These are phyloP conservation scores for Calonectria fujianensis DNA, from an alignment of 2,329 filamentous ascomycete genomes.

Conservation along the genomic window DNA sequence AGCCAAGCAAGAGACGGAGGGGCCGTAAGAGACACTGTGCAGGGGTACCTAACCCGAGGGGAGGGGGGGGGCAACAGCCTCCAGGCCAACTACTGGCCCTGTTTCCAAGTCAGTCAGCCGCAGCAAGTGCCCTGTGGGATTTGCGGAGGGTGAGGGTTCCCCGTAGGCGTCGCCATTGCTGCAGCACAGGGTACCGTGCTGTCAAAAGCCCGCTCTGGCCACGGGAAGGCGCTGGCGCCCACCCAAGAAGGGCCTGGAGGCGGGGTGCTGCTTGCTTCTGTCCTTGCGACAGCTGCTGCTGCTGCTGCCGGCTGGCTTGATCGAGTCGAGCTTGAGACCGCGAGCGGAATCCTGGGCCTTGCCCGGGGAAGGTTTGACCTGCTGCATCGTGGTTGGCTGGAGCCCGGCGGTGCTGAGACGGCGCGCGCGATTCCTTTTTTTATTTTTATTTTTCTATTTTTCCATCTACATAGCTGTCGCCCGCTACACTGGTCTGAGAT, in stretches of 20 bases:
- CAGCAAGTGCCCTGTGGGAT: slow-evolving; percentile 12
- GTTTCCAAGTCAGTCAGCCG: slow-evolving; percentile 27
- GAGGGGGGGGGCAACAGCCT: slow-evolving; percentile 11
- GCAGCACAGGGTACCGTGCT: slow-evolving; percentile 21
- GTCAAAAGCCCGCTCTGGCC: slow-evolving; percentile 22
- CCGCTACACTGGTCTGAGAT: slow-evolving; percentile 9
- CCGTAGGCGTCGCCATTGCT: slow-evolving; percentile 3
- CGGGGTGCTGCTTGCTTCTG: slow-evolving; percentile 8
- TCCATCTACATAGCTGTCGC: not conserved
- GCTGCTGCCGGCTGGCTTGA: not conserved
- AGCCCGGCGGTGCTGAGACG: slow-evolving; percentile 31
- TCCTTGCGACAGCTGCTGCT: slow-evolving; percentile 1
- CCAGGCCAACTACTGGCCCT: slow-evolving; percentile 7
- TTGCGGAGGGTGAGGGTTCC: slow-evolving; percentile 23
- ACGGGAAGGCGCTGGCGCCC: slow-evolving; percentile 12
- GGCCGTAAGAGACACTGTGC: slow-evolving; percentile 53
- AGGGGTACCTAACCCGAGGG: slow-evolving; percentile 47
- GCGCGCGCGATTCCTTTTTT: slow-evolving; percentile 19
- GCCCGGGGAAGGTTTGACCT: slow-evolving; percentile 19
- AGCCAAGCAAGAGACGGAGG: slow-evolving; percentile 40
- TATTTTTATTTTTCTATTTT: not conserved
- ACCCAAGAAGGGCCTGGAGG: slow-evolving; percentile 1
- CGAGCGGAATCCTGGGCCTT: not conserved
- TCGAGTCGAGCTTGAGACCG: slow-evolving; percentile 8
- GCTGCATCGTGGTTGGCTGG: slow-evolving; percentile 27